phyloP scores from a whole-genome alignment of 495 filamentous ascomycete species.

The Hypoxylon trugodes region DNA sequence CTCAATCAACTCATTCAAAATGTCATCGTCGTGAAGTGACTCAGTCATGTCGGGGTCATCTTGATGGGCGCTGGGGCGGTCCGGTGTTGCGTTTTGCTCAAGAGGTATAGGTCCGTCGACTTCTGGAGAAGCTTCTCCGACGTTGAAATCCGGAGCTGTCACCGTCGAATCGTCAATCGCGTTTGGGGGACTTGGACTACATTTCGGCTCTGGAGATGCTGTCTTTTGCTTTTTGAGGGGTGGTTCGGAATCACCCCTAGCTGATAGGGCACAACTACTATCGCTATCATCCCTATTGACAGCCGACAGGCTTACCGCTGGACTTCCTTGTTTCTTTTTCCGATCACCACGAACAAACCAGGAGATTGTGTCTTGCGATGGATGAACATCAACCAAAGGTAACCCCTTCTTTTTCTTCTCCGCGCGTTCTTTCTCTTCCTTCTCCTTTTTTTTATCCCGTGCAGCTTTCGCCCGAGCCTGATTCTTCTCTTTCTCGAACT shows the following conservation, averaged over 20 bases:
- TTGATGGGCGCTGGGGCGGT: background rate
- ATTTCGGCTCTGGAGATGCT: constrained; percentile 11
- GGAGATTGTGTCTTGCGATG: constrained; percentile 56
- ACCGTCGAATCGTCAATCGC: background rate
- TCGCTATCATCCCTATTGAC: constrained; percentile 4
- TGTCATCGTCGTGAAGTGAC: constrained; percentile 14
- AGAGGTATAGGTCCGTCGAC: background rate
- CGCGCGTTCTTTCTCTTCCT: constrained; percentile 45
- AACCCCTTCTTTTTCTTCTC: constrained; percentile 52
- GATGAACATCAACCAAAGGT: constrained; percentile 51
- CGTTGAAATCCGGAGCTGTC: background rate
- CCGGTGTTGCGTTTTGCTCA: background rate
- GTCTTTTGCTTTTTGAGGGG: constrained; percentile 36
- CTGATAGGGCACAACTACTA: constrained; percentile 4
- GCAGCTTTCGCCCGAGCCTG: constrained; percentile 46
- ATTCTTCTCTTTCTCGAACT: constrained; percentile 55
- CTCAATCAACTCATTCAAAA: constrained; percentile 15
- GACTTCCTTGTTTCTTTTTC: constrained; percentile 30
- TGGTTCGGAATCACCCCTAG: constrained; percentile 18
- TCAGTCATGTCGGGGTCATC: constrained; percentile 4
- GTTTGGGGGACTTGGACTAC: constrained; percentile 24
- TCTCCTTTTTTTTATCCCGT: constrained; percentile 56
- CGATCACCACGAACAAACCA: constrained; percentile 50
- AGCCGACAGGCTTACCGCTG: constrained; percentile 14
- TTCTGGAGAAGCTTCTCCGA: constrained; percentile 3